A percentile compares a stretch with the other conserved stretches of the same genome.
phyloP scores from a whole-genome alignment of 1,284 basidiomycete species.

The Malassezia globosa region DNA sequence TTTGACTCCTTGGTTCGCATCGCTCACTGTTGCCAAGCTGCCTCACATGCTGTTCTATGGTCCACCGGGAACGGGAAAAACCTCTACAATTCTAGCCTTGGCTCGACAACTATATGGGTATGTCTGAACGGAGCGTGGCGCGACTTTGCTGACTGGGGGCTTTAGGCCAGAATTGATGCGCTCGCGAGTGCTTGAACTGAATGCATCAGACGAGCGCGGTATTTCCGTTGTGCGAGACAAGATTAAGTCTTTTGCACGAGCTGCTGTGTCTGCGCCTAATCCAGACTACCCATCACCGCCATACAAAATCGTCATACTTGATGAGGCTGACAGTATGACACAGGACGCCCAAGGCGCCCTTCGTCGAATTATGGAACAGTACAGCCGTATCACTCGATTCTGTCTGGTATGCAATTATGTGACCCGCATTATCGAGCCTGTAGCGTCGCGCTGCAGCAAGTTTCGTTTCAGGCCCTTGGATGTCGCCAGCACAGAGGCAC shows the following conservation, averaged over 20 bases:
- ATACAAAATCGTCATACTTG: conserved; percentile 96
- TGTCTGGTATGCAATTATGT: conserved; percentile 99
- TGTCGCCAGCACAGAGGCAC: conserved; percentile 59
- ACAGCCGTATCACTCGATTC: conserved; percentile 90
- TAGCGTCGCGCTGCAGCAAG: conserved; percentile 97
- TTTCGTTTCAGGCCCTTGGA: conserved; percentile 94
- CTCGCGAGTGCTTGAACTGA: conserved; percentile 88
- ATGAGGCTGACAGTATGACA: conserved; percentile 99
- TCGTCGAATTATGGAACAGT: conserved; percentile 94
- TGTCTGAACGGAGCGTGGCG: conserved; percentile 7
- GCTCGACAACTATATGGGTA: conserved; percentile 80
- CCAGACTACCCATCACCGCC: conserved; percentile 77
- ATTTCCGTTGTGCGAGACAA: conserved; percentile 94
- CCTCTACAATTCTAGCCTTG: conserved; percentile 90
- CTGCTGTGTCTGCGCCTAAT: conserved; percentile 39
- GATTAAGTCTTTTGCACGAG: conserved; percentile 91
- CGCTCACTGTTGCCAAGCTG: conserved; percentile 65
- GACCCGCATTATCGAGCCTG: conserved; percentile 96
- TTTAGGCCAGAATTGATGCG: conserved; percentile 88
- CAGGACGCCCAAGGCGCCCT: conserved; percentile 95
- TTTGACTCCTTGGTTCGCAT: neutral
- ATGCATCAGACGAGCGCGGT: conserved; percentile 96
- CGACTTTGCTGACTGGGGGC: neutral
- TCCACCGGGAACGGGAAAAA: conserved; percentile 96
- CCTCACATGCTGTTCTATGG: conserved; percentile 99